A percentile compares a stretch with the other conserved stretches of the same genome.
Conservation (phyloP, 1,284 basidiomycete species). For the Malassezia furfur region DNA sequence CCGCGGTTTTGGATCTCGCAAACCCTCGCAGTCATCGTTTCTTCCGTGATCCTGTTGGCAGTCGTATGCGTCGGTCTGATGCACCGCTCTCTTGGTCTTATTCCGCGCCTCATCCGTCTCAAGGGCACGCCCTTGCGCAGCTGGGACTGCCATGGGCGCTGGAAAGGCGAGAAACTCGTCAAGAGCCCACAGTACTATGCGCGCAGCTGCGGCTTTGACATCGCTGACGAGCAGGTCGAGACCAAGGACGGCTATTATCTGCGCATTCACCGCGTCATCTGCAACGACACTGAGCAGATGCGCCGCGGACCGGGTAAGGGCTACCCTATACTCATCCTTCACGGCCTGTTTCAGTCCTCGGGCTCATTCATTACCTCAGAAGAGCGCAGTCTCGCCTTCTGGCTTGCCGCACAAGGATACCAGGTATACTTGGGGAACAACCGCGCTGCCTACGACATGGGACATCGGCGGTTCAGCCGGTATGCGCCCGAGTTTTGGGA, state of each 20-base stretch:
- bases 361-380: constrained; percentile 59
- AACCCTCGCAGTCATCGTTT: constrained; percentile 51
- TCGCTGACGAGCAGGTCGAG: constrained; percentile 55
- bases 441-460: constrained; percentile 58
- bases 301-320: constrained; percentile 51
- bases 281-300: constrained; percentile 27
- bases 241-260: constrained; percentile 58
- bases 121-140: constrained; percentile 11
- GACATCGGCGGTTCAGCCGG: constrained; percentile 53
- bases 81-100: constrained; percentile 23
- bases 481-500: constrained; percentile 59
- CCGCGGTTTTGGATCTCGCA: constrained; percentile 48
- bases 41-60: constrained; percentile 53
- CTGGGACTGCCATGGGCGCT: constrained; percentile 55
- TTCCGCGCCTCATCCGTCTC: constrained; percentile 18
- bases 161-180: constrained; percentile 52
- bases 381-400: constrained; percentile 58
- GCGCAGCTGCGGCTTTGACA: constrained; percentile 54
- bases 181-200: constrained; percentile 58
- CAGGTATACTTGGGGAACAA: constrained; percentile 60
- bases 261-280: constrained; percentile 54
- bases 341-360: constrained; percentile 59
- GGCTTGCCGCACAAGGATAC: constrained; percentile 56
- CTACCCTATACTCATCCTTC: constrained; percentile 57
- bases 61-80: constrained; percentile 50